Evolutionary conservation across 202 grass and related monocot species (phyloP).

Genomic region (Panicum virgatum): DNA sequence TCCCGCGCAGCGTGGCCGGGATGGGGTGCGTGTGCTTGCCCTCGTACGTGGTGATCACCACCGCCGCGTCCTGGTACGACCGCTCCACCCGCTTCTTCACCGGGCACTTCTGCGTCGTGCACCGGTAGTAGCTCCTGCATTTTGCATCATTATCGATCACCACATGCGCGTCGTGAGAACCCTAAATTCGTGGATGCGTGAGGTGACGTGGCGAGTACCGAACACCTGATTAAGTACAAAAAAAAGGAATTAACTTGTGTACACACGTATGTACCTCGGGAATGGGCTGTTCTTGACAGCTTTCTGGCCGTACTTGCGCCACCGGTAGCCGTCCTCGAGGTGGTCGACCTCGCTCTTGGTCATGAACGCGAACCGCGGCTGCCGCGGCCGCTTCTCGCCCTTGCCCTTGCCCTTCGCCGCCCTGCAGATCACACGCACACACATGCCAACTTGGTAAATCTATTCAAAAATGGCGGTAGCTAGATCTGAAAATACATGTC

Average conservation of each 20-base stretch:
- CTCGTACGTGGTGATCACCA: constrained; percentile 94
- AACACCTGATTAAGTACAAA: background rate
- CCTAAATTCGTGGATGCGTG: constrained; percentile 11
- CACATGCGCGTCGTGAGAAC: background rate
- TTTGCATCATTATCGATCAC: background rate
- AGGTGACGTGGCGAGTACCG: background rate
- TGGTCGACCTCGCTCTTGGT: constrained; percentile 92
- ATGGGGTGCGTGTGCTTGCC: constrained; percentile 89
- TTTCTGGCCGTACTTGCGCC: constrained; percentile 97
- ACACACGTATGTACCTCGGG: constrained; percentile 41
- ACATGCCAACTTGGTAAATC: constrained; percentile 28
- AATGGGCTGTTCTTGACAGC: constrained; percentile 95
- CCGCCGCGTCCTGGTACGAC: constrained; percentile 68
- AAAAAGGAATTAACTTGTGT: background rate
- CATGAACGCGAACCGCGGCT: constrained; percentile 87
- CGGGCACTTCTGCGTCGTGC: constrained; percentile 89
- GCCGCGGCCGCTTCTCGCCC: constrained; percentile 80
- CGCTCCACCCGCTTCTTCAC: constrained; percentile 98
- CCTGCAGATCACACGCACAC: constrained; percentile 27
- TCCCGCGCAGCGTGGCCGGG: constrained; percentile 72
- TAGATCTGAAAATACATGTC: background rate
- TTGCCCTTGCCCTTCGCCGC: constrained; percentile 53
- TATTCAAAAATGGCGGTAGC: constrained; percentile 18
- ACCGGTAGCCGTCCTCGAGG: constrained; percentile 86
- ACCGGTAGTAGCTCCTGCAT: constrained; percentile 92